These are phyloP conservation scores for Fusarium tricinctum DNA, from an alignment of 2,329 filamentous ascomycete genomes.

Conservation along the genomic window DNA sequence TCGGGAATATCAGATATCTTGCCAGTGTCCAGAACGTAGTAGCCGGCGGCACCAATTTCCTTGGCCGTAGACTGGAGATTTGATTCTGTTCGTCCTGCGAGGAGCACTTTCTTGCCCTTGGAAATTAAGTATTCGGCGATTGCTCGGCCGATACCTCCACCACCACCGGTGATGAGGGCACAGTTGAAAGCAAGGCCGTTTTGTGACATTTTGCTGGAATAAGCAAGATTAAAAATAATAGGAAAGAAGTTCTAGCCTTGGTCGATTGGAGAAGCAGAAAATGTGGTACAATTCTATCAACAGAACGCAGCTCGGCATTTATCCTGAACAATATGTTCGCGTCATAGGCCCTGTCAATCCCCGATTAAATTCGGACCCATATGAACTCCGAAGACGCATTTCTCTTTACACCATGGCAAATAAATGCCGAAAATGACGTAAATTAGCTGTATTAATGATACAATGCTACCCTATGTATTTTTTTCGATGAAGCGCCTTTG, in stretches of 20 bases:
- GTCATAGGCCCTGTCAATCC: conserved; percentile 4
- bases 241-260: too few species aligned
- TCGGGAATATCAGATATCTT: conserved; percentile 58
- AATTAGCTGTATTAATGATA: not conserved
- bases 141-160: conserved; percentile 65
- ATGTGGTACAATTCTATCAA: too few species aligned
- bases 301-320: not conserved
- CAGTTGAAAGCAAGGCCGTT: conserved; percentile 56
- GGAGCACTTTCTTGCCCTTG: conserved; percentile 64
- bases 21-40: conserved; percentile 67
- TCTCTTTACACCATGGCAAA: not conserved
- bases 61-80: conserved; percentile 61
- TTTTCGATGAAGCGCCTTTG: not conserved
- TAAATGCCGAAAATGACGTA: not conserved
- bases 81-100: conserved; percentile 67
- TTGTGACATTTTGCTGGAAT: conserved; percentile 6
- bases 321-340: conserved; percentile 2
- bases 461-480: not conserved
- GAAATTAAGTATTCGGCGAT: conserved; percentile 62
- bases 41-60: conserved; percentile 62
- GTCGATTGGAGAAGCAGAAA: too few species aligned
- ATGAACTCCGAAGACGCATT: not conserved
- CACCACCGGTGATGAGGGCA: conserved; percentile 65
- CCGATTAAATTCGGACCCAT: not conserved
- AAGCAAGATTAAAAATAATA: too few species aligned